Conservation (phyloP, 2,329 filamentous ascomycete species). For the Coniochaeta sp. region DNA sequence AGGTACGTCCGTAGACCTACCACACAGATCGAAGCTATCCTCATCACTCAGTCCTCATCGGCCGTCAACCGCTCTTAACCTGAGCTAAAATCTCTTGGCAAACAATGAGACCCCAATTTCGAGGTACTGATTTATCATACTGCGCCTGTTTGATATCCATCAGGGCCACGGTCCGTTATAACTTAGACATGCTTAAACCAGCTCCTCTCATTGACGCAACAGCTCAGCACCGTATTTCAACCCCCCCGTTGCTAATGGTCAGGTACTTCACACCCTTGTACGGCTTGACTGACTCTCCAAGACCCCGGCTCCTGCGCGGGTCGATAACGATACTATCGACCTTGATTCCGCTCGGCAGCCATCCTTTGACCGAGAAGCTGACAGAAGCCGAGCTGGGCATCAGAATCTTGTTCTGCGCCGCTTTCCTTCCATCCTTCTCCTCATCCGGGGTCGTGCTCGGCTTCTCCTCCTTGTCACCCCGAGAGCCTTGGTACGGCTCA, state of each 20-base stretch:
- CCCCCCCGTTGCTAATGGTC: slow-evolving; percentile 60
- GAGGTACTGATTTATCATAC: background rate
- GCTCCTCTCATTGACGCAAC: background rate
- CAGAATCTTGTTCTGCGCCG: slow-evolving; percentile 63
- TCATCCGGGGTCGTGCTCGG: slow-evolving; percentile 23
- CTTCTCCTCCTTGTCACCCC: slow-evolving; percentile 23
- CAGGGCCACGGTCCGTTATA: background rate
- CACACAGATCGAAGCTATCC: no score
- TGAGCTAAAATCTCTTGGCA: no score
- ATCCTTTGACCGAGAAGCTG: slow-evolving; percentile 64
- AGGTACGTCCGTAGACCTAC: background rate
- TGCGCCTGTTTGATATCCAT: background rate
- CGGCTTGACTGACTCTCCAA: slow-evolving; percentile 83
- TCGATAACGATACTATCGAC: slow-evolving; percentile 62
- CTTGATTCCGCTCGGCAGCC: slow-evolving; percentile 60
- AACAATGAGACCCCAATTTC: no score
- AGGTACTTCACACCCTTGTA: slow-evolving; percentile 99
- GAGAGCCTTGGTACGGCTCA: slow-evolving; percentile 44
- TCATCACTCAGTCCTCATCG: no score
- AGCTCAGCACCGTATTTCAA: slow-evolving; percentile 52
- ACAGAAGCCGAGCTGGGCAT: slow-evolving; percentile 75
- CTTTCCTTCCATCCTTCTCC: slow-evolving; percentile 46
- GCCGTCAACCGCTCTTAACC: no score
- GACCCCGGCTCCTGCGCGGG: slow-evolving; percentile 71
- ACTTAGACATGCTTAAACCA: background rate